These are phyloP conservation scores for Epichloe baconii DNA, from an alignment of 2,329 filamentous ascomycete genomes.

Conservation along the genomic window DNA sequence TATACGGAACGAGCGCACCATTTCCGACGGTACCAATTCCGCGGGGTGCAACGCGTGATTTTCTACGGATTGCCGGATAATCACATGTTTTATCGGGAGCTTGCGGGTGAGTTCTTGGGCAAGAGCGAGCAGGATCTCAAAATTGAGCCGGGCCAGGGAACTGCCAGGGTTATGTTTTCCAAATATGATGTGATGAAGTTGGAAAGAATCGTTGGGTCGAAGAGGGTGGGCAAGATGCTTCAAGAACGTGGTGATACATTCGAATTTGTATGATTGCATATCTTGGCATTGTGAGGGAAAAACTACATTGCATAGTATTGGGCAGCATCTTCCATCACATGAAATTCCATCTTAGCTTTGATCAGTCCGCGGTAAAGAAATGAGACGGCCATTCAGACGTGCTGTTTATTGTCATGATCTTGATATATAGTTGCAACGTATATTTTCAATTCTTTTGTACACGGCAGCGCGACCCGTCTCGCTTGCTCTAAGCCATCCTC, in stretches of 20 bases:
- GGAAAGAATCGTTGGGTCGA: conserved; percentile 74
- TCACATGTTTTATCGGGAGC: conserved; percentile 64
- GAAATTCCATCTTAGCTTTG: not conserved
- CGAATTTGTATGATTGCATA: conserved; percentile 61
- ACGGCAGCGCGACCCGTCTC: not conserved
- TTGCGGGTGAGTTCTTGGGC: conserved; percentile 54
- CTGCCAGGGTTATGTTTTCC: conserved; percentile 57
- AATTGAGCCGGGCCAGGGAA: conserved; percentile 45
- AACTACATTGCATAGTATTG: not conserved
- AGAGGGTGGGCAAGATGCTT: conserved; percentile 73
- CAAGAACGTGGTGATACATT: conserved; percentile 79
- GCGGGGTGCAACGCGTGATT: conserved; percentile 70
- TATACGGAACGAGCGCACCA: conserved; percentile 97
- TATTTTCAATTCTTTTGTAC: not conserved
- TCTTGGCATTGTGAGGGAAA: not conserved
- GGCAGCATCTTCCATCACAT: not conserved
- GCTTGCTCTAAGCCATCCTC: not conserved
- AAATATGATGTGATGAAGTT: conserved; percentile 82
- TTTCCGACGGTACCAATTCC: conserved; percentile 75
- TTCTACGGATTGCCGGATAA: conserved; percentile 90
- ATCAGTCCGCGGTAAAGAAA: not conserved
- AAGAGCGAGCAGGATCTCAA: conserved; percentile 43
- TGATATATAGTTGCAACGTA: conserved; percentile 2
- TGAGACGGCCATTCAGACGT: not conserved
- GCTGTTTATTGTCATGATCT: not conserved